A percentile compares a stretch with the other conserved stretches of the same genome.
These are phyloP conservation scores for Huntiella bhutanensis DNA, from an alignment of 2,329 filamentous ascomycete genomes.

Conservation along the genomic window DNA sequence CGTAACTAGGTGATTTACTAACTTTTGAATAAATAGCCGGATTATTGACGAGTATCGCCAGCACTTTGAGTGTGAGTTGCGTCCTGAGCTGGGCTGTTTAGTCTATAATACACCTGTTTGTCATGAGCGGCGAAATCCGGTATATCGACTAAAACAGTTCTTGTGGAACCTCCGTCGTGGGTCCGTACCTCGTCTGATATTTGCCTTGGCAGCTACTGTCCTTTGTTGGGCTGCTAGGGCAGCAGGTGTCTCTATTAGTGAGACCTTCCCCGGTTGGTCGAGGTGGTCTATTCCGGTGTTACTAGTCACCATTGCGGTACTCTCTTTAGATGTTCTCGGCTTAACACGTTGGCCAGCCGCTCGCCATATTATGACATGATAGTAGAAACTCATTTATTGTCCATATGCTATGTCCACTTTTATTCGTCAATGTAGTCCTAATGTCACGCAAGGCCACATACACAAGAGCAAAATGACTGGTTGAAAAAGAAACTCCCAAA, in stretches of 20 bases:
- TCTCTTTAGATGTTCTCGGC: neutral
- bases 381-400: too few species aligned
- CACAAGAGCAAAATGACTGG: constrained; percentile 9
- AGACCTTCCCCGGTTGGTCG: neutral
- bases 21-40: constrained; percentile 20
- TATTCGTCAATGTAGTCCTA: neutral
- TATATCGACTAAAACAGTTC: neutral
- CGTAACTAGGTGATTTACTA: neutral
- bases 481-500: constrained; percentile 10
- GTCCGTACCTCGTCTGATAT: neutral
- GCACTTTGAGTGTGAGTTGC: constrained; percentile 41
- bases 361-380: too few species aligned
- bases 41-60: constrained; percentile 40
- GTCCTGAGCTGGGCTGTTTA: constrained; percentile 36
- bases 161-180: neutral
- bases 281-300: constrained; percentile 3
- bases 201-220: neutral
- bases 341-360: too few species aligned
- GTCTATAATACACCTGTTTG: constrained; percentile 32
- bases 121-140: constrained; percentile 20
- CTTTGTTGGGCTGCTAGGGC: neutral
- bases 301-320: neutral
- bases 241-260: neutral
- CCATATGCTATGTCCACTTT: neutral
- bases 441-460: neutral